Evolutionary conservation across 306 rosid genomes (phyloP), one percentile per base, ranked within the genome.

Genomic region (Vicia sativa): DNA sequence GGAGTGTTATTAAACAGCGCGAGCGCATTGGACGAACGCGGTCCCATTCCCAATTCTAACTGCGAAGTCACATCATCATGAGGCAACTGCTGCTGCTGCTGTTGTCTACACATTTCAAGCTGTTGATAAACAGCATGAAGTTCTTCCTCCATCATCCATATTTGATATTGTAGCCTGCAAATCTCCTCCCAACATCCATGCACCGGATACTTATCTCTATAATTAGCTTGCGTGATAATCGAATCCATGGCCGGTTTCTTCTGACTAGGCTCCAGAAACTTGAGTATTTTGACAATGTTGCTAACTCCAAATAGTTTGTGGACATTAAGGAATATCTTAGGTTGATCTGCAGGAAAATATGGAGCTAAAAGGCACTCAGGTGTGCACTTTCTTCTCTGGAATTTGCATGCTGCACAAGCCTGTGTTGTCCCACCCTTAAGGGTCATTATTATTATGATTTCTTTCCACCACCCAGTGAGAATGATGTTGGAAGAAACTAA

Each of bases 321-420:
- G 1, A 87, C 93, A 53, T 89, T 85, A 4, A 28, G 86, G 39
- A 87, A 89, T 21, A 76, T 6, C 7, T 85, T 85, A 4, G 88
- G 91, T 49, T 89, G 92, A 43, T 87, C 92, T 2, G 91, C 77
- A 4, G 96, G 96, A 79, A 89, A 89, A 57, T 73, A 87, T 0
- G 91, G 93, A 6, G 96, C 91, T 19, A 87, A 79, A 44, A 62
- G 75, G 59, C 96, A 89, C 41, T 85, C 89, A 3, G 86, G 13
- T 7, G 87, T 81, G 83, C 96, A 89, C 56, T 79, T 83, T 70
- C 93, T 68, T 46, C 96, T 75, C 46, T 83, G 96, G 64, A 60
- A 80, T 61, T 85, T 89, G 81, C 96, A 89, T 1, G 93, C 91
- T 1, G 93, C 91, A 55, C 96, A 89, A 31, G 96, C 96, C 62